Evolutionary conservation across 2,329 filamentous ascomycete species (phyloP), one percentile per base, ranked within the genome.

Genomic region (Remersonia thermophila): DNA sequence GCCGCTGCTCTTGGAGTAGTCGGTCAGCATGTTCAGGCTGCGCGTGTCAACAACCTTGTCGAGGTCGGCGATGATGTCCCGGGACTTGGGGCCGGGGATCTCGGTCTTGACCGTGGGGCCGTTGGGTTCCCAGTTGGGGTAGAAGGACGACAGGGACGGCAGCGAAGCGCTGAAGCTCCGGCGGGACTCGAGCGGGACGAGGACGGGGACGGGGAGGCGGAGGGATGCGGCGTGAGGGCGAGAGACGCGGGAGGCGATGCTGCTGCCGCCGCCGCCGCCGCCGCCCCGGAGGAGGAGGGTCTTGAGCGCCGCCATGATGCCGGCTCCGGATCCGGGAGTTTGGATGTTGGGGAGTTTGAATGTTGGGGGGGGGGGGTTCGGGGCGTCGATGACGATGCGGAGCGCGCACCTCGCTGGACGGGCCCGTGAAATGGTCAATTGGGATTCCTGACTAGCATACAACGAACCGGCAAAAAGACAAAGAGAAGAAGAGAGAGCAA

Each of bases 11-110:
- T 77, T 73, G 46, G 69, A 67, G 60, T 84, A 89, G 59, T 87
- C 80, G 42, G 71, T 71, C 51, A 87, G 66, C 76, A 86, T 82
- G 66, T 91, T 93, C 63, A 89, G 62, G 60, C 80, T 85, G 43
- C 85, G 72, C 4, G 83, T 89, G 58, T 93, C 85, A 53, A 91
- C 93, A 41, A 93, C 81, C 53, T 77, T 66, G 60, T 81, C 66
- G 44, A 93, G 71, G 56, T 84, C 73, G 43, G 75, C 65, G 45
- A 82, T 76, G 34, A 73, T 70, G 49, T 75, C 70, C 63, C 77
- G 69, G 58, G 78, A 77, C 63, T 78, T 71, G 27, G 84, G 84
- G 0, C 85, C 85, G 0, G 85, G 85, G 39, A 93, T 81, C 31
- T 62, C 59, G 16, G 69, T 71, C 61, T 70, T 71, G 50, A 76